Evolutionary conservation across 106 monocot genomes (phyloP).

Genomic region (Platanthera zijinensis): DNA sequence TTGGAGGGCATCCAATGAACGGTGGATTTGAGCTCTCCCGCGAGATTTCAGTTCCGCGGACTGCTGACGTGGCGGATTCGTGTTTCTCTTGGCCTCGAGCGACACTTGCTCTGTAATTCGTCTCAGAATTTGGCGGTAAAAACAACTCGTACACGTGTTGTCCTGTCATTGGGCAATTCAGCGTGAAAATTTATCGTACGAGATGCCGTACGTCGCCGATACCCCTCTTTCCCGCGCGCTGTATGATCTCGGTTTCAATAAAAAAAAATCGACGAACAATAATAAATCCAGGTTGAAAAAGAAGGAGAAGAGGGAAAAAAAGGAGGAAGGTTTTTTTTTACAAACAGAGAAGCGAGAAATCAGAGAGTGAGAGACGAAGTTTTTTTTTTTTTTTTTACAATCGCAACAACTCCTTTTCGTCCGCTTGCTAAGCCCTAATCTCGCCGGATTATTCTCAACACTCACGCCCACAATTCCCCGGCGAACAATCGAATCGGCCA

Average conservation of each 20-base stretch:
- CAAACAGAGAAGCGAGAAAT: too few relatives aligned
- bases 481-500: neutral
- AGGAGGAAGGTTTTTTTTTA: neutral
- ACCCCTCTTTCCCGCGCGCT: neutral
- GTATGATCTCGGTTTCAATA: neutral
- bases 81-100: neutral
- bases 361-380: too few relatives aligned
- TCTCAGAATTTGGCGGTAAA: neutral
- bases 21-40: neutral
- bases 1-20: neutral
- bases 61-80: neutral
- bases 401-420: neutral
- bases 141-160: neutral
- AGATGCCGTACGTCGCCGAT: neutral
- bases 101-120: neutral
- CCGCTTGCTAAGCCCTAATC: constrained; percentile 5
- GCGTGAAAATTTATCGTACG: neutral
- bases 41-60: neutral
- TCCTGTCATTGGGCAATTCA: neutral
- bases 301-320: neutral
- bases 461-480: neutral
- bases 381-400: neutral
- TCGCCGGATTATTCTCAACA: neutral
- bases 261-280: neutral
- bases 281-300: neutral